These are phyloP conservation scores for Phytophthora cactorum DNA, from an alignment of 352 stramenopile species.

Conservation along the genomic window DNA sequence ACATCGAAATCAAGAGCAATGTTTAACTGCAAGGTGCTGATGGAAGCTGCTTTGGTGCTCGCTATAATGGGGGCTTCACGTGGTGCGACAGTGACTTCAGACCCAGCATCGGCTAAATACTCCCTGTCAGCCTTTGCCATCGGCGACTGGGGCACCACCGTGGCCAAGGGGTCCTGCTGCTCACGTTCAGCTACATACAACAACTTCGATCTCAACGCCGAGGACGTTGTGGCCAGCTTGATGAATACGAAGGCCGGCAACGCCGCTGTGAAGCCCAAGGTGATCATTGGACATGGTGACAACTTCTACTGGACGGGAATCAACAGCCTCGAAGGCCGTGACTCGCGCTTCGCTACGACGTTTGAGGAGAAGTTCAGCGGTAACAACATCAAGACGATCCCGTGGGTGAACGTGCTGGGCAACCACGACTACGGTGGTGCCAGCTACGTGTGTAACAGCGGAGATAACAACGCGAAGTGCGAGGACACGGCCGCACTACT, in stretches of 20 bases:
- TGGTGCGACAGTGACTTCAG: not conserved
- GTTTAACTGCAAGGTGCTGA: not conserved
- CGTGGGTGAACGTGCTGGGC: constrained; percentile 20
- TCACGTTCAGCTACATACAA: constrained; percentile 14
- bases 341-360: constrained; percentile 14
- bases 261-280: constrained; percentile 42
- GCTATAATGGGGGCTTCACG: not conserved
- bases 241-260: constrained; percentile 26
- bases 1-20: not conserved
- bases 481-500: not conserved
- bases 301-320: constrained; percentile 25
- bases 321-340: constrained; percentile 15
- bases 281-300: constrained; percentile 13
- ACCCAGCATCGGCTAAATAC: constrained; percentile 11
- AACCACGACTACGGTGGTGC: constrained; percentile 21
- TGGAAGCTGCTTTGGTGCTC: not conserved
- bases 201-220: constrained; percentile 26
- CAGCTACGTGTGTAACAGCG: constrained; percentile 6
- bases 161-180: constrained; percentile 24
- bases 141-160: constrained; percentile 25
- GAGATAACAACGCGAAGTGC: constrained; percentile 3
- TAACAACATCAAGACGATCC: constrained; percentile 16
- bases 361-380: constrained; percentile 8
- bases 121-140: constrained; percentile 21
- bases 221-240: constrained; percentile 22